A percentile compares a stretch with the other conserved stretches of the same genome.
phyloP scores from a whole-genome alignment of 768 basidiomycete species.

The Suillus lakei region DNA sequence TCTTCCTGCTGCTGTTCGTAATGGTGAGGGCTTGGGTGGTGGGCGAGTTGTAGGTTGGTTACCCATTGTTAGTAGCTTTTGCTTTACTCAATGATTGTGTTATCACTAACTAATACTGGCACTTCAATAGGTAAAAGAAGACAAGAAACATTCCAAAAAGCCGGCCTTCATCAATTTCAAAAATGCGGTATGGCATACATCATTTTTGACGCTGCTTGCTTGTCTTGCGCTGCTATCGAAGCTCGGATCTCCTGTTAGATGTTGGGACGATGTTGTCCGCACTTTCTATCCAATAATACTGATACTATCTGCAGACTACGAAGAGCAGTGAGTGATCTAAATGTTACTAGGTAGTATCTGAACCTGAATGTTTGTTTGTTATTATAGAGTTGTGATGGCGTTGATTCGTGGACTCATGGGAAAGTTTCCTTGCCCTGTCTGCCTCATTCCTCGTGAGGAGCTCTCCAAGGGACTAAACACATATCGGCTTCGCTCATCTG shows the following conservation, averaged over 20 bases:
- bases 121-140: slow-evolving; percentile 9
- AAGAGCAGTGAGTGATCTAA: too few relatives aligned
- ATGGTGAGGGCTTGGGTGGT: slow-evolving; percentile 17
- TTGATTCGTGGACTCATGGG: slow-evolving; percentile 33
- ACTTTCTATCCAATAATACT: slow-evolving; percentile 23
- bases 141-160: slow-evolving; percentile 11
- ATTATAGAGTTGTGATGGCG: slow-evolving; percentile 38
- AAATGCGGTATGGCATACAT: slow-evolving; percentile 25
- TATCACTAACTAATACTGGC: too few relatives aligned
- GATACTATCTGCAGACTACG: slow-evolving; percentile 31
- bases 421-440: slow-evolving; percentile 42
- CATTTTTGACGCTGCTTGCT: slow-evolving; percentile 30
- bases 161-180: slow-evolving; percentile 20
- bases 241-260: slow-evolving; percentile 12
- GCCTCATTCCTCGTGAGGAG: slow-evolving; percentile 41
- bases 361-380: too few relatives aligned
- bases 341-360: too few relatives aligned
- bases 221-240: slow-evolving; percentile 14
- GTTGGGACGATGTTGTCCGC: slow-evolving; percentile 4
- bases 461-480: too few relatives aligned
- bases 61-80: too few relatives aligned
- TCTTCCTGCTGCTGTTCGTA: slow-evolving; percentile 13
- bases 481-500: too few relatives aligned
- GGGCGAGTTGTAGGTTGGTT: slow-evolving; percentile 26
- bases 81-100: too few relatives aligned